phyloP scores from a whole-genome alignment of 169 alveolate genomes.

The Eimeria necatrix region DNA sequence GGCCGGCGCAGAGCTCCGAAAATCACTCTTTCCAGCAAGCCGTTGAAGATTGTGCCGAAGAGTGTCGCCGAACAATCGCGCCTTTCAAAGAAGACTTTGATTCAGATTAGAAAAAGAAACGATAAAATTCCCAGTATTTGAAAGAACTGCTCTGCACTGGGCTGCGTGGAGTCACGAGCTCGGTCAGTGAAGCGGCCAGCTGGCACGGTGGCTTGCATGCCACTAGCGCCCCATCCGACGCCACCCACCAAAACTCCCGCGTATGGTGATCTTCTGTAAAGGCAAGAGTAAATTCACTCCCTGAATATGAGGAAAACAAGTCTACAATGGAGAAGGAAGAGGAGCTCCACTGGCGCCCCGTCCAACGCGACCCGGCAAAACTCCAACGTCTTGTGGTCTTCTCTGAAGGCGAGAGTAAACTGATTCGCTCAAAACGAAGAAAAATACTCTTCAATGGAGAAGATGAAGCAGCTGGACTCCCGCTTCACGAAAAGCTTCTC shows the following conservation, averaged over 20 bases:
- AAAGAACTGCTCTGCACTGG: background rate
- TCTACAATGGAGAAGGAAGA: background rate
- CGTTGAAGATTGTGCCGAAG: background rate
- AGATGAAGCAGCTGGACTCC: background rate
- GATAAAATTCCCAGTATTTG: background rate
- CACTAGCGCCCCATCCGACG: slow-evolving; percentile 5
- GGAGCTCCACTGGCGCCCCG: background rate
- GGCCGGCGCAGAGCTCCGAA: background rate
- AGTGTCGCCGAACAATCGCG: background rate
- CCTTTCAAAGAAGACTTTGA: background rate
- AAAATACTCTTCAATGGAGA: background rate
- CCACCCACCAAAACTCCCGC: background rate
- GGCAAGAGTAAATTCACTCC: background rate
- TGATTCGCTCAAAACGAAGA: background rate
- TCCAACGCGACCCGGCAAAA: background rate
- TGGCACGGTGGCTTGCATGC: slow-evolving; percentile 6
- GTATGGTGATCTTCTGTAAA: background rate
- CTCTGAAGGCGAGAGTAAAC: slow-evolving; percentile 2
- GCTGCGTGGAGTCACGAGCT: background rate
- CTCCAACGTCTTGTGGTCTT: background rate
- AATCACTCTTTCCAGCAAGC: background rate
- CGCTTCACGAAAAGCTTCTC: background rate
- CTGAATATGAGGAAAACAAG: background rate
- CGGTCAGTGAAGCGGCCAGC: background rate
- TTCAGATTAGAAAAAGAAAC: background rate